These are phyloP conservation scores for Powellomyces hirtus DNA, from an alignment of 192 early-diverging fungal genomes.

Conservation along the genomic window DNA sequence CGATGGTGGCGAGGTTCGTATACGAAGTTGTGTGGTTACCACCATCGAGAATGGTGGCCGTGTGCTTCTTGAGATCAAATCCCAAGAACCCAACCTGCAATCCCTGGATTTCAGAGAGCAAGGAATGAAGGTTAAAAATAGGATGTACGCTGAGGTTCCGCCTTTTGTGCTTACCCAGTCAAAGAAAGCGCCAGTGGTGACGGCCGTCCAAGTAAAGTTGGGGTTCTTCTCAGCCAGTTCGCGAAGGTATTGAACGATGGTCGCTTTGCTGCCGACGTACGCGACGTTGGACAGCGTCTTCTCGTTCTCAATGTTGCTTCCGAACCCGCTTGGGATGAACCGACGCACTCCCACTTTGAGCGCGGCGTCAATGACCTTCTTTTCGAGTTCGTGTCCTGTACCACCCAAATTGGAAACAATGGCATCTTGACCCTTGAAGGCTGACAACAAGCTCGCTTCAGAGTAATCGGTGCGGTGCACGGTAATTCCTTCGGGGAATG, in stretches of 20 bases:
- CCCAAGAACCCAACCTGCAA: background rate
- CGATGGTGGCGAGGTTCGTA: background rate
- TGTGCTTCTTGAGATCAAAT: background rate
- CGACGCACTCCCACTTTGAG: background rate
- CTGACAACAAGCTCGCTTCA: background rate
- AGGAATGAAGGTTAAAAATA: too few relatives aligned
- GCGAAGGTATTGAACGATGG: background rate
- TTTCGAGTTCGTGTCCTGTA: background rate
- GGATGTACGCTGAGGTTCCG: too few relatives aligned
- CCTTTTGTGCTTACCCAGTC: slow-evolving; percentile 9
- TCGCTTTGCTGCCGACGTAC: background rate
- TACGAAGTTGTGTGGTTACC: background rate
- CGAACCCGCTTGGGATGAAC: slow-evolving; percentile 11
- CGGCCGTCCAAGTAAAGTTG: background rate
- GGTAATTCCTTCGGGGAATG: background rate
- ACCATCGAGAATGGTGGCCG: background rate
- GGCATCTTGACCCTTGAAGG: slow-evolving; percentile 5
- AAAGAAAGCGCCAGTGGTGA: slow-evolving; percentile 1
- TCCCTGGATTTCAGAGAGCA: background rate
- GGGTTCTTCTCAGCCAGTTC: background rate
- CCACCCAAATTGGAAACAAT: background rate
- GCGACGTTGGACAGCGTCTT: background rate
- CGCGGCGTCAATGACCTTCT: background rate
- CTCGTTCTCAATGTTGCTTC: background rate
- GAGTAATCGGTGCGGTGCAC: slow-evolving; percentile 6